phyloP scores from a whole-genome alignment of 2,329 filamentous ascomycete genomes.

The Scortechinia acanthostroma region DNA sequence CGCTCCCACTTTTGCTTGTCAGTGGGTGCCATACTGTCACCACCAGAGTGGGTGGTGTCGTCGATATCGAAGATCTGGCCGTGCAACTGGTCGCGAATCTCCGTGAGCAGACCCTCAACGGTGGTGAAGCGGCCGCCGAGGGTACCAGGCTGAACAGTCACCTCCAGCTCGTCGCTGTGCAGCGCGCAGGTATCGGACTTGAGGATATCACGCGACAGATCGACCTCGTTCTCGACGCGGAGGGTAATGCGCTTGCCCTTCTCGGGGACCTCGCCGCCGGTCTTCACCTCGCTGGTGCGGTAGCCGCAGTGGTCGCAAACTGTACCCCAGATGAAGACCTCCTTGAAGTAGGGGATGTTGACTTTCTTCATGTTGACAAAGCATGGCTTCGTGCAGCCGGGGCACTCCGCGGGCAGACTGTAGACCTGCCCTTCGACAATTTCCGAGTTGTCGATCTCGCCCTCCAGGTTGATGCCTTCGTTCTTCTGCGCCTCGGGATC shows the following conservation, averaged over 20 bases:
- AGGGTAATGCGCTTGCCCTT: slow-evolving; percentile 54
- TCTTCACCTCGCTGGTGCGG: slow-evolving; percentile 59
- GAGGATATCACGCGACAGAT: slow-evolving; percentile 54
- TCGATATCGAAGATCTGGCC: slow-evolving; percentile 51
- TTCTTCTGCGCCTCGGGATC: slow-evolving; percentile 21
- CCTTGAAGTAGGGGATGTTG: slow-evolving; percentile 60
- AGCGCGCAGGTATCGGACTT: slow-evolving; percentile 58
- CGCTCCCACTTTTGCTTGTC: slow-evolving; percentile 47
- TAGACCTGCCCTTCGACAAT: slow-evolving; percentile 60
- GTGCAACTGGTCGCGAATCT: slow-evolving; percentile 53
- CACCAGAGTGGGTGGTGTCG: slow-evolving; percentile 32
- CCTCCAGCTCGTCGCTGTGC: slow-evolving; percentile 46
- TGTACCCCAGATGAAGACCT: slow-evolving; percentile 57
- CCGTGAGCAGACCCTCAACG: slow-evolving; percentile 55
- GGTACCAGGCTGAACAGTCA: slow-evolving; percentile 54
- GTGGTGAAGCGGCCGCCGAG: slow-evolving; percentile 63
- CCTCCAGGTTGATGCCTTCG: slow-evolving; percentile 19
- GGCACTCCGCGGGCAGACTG: slow-evolving; percentile 51
- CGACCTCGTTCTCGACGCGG: slow-evolving; percentile 39
- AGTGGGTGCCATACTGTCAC: slow-evolving; percentile 45
- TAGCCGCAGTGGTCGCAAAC: slow-evolving; percentile 58
- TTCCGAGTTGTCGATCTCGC: slow-evolving; percentile 42
- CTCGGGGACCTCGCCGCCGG: slow-evolving; percentile 54
- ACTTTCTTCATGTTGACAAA: slow-evolving; percentile 62
- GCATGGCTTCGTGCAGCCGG: slow-evolving; percentile 52